These are phyloP conservation scores for Trichosanthes cucumerina DNA, from an alignment of 306 rosid genomes.

Conservation along the genomic window DNA sequence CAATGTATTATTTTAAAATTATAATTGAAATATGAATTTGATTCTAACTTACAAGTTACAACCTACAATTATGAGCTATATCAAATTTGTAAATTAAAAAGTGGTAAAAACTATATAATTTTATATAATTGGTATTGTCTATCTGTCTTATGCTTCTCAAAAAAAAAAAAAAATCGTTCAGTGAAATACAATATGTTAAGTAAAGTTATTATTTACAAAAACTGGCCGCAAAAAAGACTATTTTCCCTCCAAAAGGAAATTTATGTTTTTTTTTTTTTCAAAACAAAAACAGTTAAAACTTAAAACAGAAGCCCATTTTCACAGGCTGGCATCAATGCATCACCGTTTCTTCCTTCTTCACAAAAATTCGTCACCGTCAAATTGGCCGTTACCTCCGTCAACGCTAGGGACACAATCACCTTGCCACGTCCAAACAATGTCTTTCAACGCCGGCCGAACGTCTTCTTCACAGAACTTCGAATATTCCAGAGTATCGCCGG, in stretches of 20 bases:
- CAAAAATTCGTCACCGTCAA: constrained; percentile 12
- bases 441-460: constrained; percentile 61
- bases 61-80: too few species aligned
- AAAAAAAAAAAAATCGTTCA: background rate
- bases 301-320: background rate
- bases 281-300: background rate
- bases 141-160: background rate
- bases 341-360: background rate
- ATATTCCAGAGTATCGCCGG: constrained; percentile 71
- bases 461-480: constrained; percentile 51
- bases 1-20: too few species aligned
- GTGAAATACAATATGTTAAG: background rate
- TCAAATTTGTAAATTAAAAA: background rate
- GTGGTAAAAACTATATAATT: background rate
- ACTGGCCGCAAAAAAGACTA: background rate
- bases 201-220: background rate
- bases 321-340: background rate
- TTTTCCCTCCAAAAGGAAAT: constrained; percentile 1
- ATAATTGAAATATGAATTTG: too few species aligned
- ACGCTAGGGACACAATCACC: constrained; percentile 29
- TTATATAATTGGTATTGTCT: background rate
- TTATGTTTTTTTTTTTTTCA: background rate
- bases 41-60: too few species aligned
- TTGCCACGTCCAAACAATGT: constrained; percentile 87
- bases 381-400: constrained; percentile 5